These are phyloP conservation scores for Claviceps purpurea DNA, from an alignment of 2,329 filamentous ascomycete genomes.

Conservation along the genomic window DNA sequence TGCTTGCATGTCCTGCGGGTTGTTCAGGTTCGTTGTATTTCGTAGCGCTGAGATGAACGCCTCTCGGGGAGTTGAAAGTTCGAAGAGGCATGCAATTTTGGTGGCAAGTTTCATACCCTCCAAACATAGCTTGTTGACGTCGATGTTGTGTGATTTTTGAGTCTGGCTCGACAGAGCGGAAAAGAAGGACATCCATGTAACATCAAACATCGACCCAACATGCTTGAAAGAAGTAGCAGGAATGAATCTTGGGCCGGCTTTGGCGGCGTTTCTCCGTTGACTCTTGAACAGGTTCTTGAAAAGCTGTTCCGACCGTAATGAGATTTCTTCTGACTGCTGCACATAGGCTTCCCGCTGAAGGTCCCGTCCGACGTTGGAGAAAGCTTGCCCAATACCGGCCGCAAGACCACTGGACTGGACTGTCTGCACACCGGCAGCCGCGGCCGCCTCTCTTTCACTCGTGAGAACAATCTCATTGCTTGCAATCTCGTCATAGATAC, in stretches of 20 bases:
- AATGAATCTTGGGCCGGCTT: conserved; percentile 63
- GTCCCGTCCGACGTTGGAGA: conserved; percentile 85
- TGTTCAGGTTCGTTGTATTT: conserved; percentile 91
- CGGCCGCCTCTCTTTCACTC: conserved; percentile 81
- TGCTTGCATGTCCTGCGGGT: conserved; percentile 83
- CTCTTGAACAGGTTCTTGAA: conserved; percentile 89
- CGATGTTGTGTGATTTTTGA: conserved; percentile 84
- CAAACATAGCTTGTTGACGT: conserved; percentile 83
- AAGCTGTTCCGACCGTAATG: conserved; percentile 59
- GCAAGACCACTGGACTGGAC: conserved; percentile 52
- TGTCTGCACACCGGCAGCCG: conserved; percentile 53
- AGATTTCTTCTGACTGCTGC: conserved; percentile 90
- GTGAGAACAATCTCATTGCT: conserved; percentile 88
- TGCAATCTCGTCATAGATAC: conserved; percentile 86
- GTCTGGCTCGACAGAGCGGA: conserved; percentile 87
- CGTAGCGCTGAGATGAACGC: conserved; percentile 89
- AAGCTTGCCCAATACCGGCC: conserved; percentile 72
- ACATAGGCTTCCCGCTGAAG: conserved; percentile 85
- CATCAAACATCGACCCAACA: conserved; percentile 95
- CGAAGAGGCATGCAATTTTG: conserved; percentile 84
- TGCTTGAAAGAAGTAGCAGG: conserved; percentile 89
- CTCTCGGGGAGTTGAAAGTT: conserved; percentile 81
- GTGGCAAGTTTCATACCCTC: conserved; percentile 93
- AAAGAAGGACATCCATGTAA: conserved; percentile 98
- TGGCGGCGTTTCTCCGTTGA: conserved; percentile 67